Conservation (phyloP, 75 land plant genomes). For the Pinus tabuliformis region DNA sequence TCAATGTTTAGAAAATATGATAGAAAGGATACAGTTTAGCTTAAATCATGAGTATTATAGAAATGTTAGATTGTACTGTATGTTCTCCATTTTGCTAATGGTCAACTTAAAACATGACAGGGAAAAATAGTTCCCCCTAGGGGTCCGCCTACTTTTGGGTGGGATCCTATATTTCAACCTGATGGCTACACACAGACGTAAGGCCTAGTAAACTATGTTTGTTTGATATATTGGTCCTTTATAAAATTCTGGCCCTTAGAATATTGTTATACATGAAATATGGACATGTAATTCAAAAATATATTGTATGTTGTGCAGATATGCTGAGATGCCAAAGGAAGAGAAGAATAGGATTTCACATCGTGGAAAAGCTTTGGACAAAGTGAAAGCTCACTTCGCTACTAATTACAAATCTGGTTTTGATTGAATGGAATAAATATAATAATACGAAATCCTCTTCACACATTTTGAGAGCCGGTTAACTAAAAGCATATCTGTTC, state of each 20-base stretch:
- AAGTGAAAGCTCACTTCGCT: conserved; percentile 76
- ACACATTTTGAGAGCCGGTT: too few relatives aligned
- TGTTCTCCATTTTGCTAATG: neutral
- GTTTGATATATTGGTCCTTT: neutral
- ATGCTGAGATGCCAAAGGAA: conserved; percentile 97
- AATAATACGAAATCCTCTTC: too few relatives aligned
- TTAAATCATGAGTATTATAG: neutral
- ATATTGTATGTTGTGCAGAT: conserved; percentile 13
- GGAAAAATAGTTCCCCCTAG: conserved; percentile 90
- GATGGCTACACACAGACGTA: conserved; percentile 89
- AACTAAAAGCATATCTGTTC: too few relatives aligned
- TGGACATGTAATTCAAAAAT: neutral
- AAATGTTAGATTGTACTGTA: too few relatives aligned
- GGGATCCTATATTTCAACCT: conserved; percentile 99
- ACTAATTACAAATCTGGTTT: conserved; percentile 6
- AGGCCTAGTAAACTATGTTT: conserved; percentile 11
- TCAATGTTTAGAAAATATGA: neutral
- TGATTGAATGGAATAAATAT: neutral
- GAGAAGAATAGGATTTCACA: conserved; percentile 97
- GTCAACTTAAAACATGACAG: conserved; percentile 28
- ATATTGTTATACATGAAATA: neutral
- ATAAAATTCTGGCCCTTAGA: neutral
- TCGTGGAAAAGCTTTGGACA: conserved; percentile 76
- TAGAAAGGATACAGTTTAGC: too few relatives aligned
- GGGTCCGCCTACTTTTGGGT: conserved; percentile 90